A percentile compares a stretch with the other conserved stretches of the same genome.
These are phyloP conservation scores for Macrotyloma uniflorum DNA, from an alignment of 306 rosid genomes.

Conservation along the genomic window DNA sequence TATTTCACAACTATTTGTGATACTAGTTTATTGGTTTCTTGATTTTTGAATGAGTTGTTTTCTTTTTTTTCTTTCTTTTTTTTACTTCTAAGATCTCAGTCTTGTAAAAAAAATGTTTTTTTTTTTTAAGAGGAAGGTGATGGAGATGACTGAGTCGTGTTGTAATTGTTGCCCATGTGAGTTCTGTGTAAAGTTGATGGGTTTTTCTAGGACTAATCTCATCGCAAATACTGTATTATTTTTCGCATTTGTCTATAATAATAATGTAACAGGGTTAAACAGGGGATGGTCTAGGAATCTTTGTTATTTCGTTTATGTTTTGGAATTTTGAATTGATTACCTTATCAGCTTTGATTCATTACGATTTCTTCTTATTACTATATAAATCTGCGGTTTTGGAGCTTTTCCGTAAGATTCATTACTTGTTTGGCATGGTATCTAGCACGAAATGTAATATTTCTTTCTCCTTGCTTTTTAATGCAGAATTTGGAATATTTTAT, in stretches of 20 bases:
- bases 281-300: constrained; percentile 31
- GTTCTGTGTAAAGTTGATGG: constrained; percentile 36
- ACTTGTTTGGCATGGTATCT: constrained; percentile 26
- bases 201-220: constrained; percentile 46
- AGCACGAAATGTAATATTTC: background rate
- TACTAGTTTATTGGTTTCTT: background rate
- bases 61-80: too few relatives aligned
- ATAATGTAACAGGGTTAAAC: constrained; percentile 26
- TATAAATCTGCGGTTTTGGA: constrained; percentile 18
- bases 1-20: background rate
- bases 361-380: constrained; percentile 18
- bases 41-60: constrained; percentile 17
- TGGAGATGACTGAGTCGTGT: background rate
- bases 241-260: constrained; percentile 24
- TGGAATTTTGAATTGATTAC: constrained; percentile 17
- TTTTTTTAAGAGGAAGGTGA: background rate
- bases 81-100: background rate
- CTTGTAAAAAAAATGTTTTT: background rate
- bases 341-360: constrained; percentile 17
- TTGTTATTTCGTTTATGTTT: background rate
- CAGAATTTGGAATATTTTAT: constrained; percentile 32
- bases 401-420: background rate
- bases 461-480: background rate
- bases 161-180: constrained; percentile 42
- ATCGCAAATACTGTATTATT: constrained; percentile 29